These are phyloP conservation scores for bread wheat (Triticum aestivum) DNA, from an alignment of 176 grass and related monocot species.

Conservation along the genomic window IWGSC_CS_RefSeq_v2.1 NC_057809.1:556128485-556128984, in stretches of 20 bases:
- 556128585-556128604: constrained; percentile 4
- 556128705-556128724: neutral
- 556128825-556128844: neutral
- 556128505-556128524: constrained; percentile 10
- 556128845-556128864: neutral
- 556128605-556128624: neutral
- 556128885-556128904: neutral
- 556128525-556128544: neutral
- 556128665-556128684: constrained; percentile 11
- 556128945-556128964: neutral
- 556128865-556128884: neutral
- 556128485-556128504: neutral
- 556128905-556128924: neutral
- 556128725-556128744: neutral
- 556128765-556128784: neutral
- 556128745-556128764: neutral
- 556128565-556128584: constrained; percentile 10
- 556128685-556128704: neutral
- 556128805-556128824: neutral
- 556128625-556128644: neutral
- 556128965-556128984: neutral
- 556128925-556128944: neutral
- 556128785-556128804: neutral
- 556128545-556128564: constrained; percentile 6
- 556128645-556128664: constrained; percentile 5